Evolutionary conservation across 257 asterid genomes (phyloP), one percentile per base, ranked within the genome.

Genomic region (Plantago major): DNA sequence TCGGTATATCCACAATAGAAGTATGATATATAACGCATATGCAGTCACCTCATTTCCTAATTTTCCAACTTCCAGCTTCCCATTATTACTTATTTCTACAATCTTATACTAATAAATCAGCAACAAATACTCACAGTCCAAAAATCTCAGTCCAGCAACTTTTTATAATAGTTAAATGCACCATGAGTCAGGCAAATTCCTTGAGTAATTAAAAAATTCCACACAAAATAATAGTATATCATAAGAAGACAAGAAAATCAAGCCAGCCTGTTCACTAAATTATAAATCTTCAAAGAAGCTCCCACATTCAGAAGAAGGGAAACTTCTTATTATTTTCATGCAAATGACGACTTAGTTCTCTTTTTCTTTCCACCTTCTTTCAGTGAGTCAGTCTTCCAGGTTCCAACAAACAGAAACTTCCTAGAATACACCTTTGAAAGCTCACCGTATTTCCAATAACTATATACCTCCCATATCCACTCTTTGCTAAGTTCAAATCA

Each of bases 181-280:
- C 40, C 40, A 33, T 33, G 40, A 1, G 8, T 33, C 40, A 5
- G 40, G 40, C 6, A 33, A 33, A 33, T 33, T 33, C 3, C 40
- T 33, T 67, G 56, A 68, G 46, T 46, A 46, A 46, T 46, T 46
- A 14, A 46, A 46, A 46, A 8, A 46, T 16, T 46, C 51, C 50
- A 9, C n/a, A 10, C 1, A 46, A 12, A 13, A 46, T 33, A n/a
- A 44, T 44, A 6, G 0, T 1, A 44, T 8, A 10, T 13, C n/a
- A 44, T 10, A 44, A 3, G 9, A 10, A 44, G n/a, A 44, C 48
- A 44, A 44, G 12, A 44, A 44, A 44, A 44, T 44, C n/a, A 44
- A 7, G 12, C 48, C 48, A 44, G n/a, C n/a, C 48, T 44, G 12
- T 1, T 10, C 48, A 13, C 48, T 13, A 10, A 10, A 44, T 13